Percentiles rank a stretch among this genome's conserved stretches.
Conservation (phyloP, 441 rosid genomes). For the Populus hybrid region DNA sequence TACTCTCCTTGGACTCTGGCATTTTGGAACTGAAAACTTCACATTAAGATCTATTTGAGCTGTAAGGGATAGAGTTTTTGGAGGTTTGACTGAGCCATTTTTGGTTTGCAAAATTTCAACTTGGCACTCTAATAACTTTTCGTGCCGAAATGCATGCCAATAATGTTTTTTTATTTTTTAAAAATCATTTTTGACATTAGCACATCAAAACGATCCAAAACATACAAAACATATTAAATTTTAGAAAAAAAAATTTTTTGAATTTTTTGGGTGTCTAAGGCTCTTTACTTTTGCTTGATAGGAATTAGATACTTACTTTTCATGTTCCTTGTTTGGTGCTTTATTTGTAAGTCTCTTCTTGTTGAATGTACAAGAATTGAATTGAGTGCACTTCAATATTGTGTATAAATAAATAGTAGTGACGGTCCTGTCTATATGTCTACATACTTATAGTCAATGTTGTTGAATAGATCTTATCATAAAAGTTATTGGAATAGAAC, state of each 20-base stretch:
- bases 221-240: too few relatives aligned
- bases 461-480: not conserved
- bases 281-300: not conserved
- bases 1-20: not conserved
- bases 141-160: too few relatives aligned
- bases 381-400: not conserved
- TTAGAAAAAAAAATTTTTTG: too few relatives aligned
- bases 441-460: not conserved
- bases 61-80: not conserved
- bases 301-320: not conserved
- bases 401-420: not conserved
- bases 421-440: not conserved
- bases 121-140: too few relatives aligned
- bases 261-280: too few relatives aligned
- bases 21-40: not conserved
- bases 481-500: slow-evolving; percentile 11
- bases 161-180: too few relatives aligned
- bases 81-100: not conserved
- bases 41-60: not conserved
- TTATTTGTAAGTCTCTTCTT: slow-evolving; percentile 1
- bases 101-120: not conserved
- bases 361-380: slow-evolving; percentile 8
- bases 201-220: too few relatives aligned
- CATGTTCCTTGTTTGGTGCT: not conserved
- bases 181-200: too few relatives aligned